Conservation (phyloP, 169 alveolate genomes). For the Plasmodium yoelii region DNA sequence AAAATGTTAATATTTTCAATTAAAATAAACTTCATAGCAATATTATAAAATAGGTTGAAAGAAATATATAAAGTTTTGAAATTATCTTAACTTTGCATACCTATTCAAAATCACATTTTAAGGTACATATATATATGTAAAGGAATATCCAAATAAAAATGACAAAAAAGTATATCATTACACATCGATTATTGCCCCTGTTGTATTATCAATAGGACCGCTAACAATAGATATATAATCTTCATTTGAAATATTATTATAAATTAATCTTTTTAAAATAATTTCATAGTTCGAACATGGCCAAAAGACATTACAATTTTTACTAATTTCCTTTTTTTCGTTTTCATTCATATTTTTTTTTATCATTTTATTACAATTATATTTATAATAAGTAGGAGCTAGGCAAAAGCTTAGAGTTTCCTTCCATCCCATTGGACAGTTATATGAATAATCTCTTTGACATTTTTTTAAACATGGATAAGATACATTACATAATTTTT, state of each 20-base stretch:
- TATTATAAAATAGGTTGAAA: too few relatives aligned
- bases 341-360: constrained; percentile 43
- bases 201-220: constrained; percentile 68
- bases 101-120: too few relatives aligned
- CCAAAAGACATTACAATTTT: constrained; percentile 73
- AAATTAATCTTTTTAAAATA: constrained; percentile 45
- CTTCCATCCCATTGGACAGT: constrained; percentile 75
- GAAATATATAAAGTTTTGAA: too few relatives aligned
- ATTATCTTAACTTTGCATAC: too few relatives aligned
- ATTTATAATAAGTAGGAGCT: constrained; percentile 62
- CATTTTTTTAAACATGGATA: constrained; percentile 67
- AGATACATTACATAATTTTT: constrained; percentile 67
- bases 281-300: constrained; percentile 75
- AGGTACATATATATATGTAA: constrained; percentile 2
- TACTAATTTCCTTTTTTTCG: constrained; percentile 66
- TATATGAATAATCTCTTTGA: constrained; percentile 67
- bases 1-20: too few relatives aligned
- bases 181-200: constrained; percentile 27
- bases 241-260: constrained; percentile 46
- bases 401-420: constrained; percentile 64
- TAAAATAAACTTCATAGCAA: too few relatives aligned
- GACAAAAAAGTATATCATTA: neutral
- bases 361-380: constrained; percentile 51
- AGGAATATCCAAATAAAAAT: too few relatives aligned
- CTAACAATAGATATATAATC: constrained; percentile 50